A percentile compares a stretch with the other conserved stretches of the same genome.
Conservation (phyloP, 768 basidiomycete species). For the Auricularia heimuer region DNA sequence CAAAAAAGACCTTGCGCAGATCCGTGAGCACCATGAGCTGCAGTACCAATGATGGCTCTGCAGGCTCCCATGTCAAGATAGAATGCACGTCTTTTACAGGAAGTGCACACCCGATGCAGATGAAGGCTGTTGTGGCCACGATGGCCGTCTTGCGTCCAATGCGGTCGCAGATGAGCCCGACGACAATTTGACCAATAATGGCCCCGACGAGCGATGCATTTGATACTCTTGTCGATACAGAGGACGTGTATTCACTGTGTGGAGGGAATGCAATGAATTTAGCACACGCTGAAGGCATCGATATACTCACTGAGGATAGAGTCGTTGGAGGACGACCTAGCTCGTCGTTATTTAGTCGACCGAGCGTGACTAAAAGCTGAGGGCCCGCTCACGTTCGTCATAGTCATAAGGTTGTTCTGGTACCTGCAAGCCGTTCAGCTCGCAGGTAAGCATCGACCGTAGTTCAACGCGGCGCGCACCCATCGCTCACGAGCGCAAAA, state of each 20-base stretch:
- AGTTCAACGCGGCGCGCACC: slow-evolving; percentile 29
- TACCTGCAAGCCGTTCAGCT: slow-evolving; percentile 27
- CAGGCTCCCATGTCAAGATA: not conserved
- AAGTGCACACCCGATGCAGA: slow-evolving; percentile 41
- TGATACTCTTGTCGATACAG: slow-evolving; percentile 56
- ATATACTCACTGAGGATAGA: slow-evolving; percentile 38
- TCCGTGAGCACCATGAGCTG: slow-evolving; percentile 51
- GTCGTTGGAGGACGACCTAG: slow-evolving; percentile 54
- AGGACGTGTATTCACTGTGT: slow-evolving; percentile 38
- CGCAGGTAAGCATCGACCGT: slow-evolving; percentile 5
- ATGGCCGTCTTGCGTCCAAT: slow-evolving; percentile 67
- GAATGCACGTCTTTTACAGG: not conserved
- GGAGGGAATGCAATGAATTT: not conserved
- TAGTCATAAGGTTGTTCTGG: slow-evolving; percentile 63
- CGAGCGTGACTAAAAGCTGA: slow-evolving; percentile 18
- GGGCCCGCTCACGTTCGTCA: slow-evolving; percentile 33
- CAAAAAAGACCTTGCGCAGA: slow-evolving; percentile 55
- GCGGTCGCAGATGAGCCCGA: slow-evolving; percentile 61
- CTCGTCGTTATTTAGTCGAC: slow-evolving; percentile 3
- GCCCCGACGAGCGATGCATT: slow-evolving; percentile 62
- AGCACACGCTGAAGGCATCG: too few species aligned
- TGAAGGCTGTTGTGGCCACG: slow-evolving; percentile 57
- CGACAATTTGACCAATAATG: slow-evolving; percentile 49
- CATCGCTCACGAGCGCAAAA: slow-evolving; percentile 57
- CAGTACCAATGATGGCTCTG: slow-evolving; percentile 49